A percentile compares a stretch with the other conserved stretches of the same genome.
Evolutionary conservation across 441 rosid genomes (phyloP).

Genomic region (Corymbia calophylla): DNA sequence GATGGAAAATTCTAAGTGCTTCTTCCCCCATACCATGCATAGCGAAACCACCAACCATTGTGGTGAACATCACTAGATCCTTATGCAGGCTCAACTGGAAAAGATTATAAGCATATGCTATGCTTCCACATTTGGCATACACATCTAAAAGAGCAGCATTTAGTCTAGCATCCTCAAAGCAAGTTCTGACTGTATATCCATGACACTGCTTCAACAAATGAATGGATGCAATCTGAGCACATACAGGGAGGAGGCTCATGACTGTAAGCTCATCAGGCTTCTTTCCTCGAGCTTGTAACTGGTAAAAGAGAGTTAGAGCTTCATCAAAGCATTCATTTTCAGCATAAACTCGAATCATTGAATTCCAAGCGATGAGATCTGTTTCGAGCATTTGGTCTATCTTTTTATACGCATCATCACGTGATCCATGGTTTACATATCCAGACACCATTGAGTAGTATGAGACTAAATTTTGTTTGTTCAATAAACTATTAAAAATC

Average conservation of each 20-base stretch:
- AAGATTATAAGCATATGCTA: constrained; percentile 46
- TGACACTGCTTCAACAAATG: constrained; percentile 66
- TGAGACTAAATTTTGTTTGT: constrained; percentile 40
- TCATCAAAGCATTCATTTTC: constrained; percentile 40
- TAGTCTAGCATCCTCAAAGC: constrained; percentile 47
- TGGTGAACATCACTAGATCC: constrained; percentile 69
- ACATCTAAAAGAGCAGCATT: constrained; percentile 61
- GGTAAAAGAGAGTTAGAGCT: constrained; percentile 42
- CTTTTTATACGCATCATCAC: constrained; percentile 33
- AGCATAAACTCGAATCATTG: constrained; percentile 62
- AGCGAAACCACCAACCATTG: constrained; percentile 75
- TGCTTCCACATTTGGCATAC: constrained; percentile 78
- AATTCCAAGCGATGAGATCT: constrained; percentile 80
- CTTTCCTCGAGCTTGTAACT: constrained; percentile 53
- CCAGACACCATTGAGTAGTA: constrained; percentile 61
- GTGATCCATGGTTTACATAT: constrained; percentile 44
- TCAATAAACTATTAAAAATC: constrained; percentile 49
- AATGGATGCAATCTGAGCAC: constrained; percentile 49
- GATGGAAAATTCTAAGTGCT: constrained; percentile 54
- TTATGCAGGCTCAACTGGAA: constrained; percentile 41
- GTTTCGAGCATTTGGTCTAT: constrained; percentile 36
- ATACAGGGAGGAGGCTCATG: constrained; percentile 67
- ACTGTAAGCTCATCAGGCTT: constrained; percentile 71
- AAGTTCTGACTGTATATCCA: constrained; percentile 51
- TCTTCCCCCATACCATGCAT: constrained; percentile 81